Conservation (phyloP, 2,329 filamentous ascomycete genomes). For the Xylaria sp. region DNA sequence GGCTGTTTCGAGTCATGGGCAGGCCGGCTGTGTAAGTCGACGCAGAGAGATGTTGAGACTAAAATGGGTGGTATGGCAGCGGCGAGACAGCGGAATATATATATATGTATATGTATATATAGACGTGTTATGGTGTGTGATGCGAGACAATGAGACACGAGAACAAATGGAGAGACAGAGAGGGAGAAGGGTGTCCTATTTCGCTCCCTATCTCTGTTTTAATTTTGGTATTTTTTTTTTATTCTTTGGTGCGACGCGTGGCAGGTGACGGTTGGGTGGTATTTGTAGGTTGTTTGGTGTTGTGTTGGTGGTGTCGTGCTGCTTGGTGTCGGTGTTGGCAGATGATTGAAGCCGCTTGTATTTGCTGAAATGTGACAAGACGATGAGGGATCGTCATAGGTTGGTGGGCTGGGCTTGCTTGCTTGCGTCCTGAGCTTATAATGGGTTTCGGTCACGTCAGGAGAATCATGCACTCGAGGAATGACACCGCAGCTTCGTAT, state of each 20-base stretch:
- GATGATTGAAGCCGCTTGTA: constrained; percentile 15
- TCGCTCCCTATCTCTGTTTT: not conserved
- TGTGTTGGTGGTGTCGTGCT: constrained; percentile 19
- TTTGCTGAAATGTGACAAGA: constrained; percentile 7
- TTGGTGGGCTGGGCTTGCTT: not conserved
- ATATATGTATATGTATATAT: constrained; percentile 11
- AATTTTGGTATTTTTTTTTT: not conserved
- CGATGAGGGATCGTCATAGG: not conserved
- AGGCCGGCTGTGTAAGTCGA: constrained; percentile 5
- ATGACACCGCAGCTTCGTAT: constrained; percentile 26
- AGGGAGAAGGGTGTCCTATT: not conserved
- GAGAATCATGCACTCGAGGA: constrained; percentile 24
- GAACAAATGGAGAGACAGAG: not conserved
- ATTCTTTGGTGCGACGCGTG: constrained; percentile 28
- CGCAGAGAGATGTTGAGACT: constrained; percentile 3
- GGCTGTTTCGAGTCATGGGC: constrained; percentile 49
- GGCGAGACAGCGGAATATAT: constrained; percentile 10
- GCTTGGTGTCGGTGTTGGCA: constrained; percentile 20
- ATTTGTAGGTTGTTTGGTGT: constrained; percentile 17
- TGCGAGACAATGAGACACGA: not conserved
- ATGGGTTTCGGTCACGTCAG: constrained; percentile 18
- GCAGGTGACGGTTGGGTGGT: constrained; percentile 36
- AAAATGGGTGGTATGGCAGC: not conserved
- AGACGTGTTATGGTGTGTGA: not conserved
- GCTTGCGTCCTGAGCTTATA: no score